These are phyloP conservation scores for Sinapis alba DNA, from an alignment of 441 rosid genomes.

Conservation along the genomic window DNA sequence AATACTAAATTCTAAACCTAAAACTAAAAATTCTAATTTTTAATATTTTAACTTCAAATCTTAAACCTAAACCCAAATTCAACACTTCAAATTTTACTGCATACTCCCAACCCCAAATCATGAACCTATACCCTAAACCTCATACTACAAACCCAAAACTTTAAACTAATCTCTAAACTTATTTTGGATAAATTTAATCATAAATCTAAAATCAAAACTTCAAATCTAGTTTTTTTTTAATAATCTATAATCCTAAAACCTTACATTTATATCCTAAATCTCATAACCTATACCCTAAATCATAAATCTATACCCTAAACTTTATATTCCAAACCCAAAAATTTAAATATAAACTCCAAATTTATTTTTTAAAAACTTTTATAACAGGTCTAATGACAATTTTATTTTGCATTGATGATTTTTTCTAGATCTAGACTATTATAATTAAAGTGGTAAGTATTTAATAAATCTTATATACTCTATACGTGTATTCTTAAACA, in stretches of 20 bases:
- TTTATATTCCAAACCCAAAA: neutral
- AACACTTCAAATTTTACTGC: neutral
- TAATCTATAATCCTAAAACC: neutral
- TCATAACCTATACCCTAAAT: neutral
- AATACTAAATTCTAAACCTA: neutral
- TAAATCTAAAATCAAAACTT: neutral
- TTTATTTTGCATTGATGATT: too few relatives aligned
- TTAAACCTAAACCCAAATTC: neutral
- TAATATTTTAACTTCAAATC: neutral
- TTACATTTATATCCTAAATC: neutral
- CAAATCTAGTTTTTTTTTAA: neutral
- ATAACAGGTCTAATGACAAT: too few relatives aligned
- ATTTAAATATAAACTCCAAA: too few relatives aligned
- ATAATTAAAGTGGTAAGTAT: neutral
- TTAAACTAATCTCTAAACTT: neutral
- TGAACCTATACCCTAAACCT: neutral
- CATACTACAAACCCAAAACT: neutral
- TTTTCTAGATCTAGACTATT: neutral
- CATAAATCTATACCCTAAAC: neutral
- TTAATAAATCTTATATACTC: neutral
- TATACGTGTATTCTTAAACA: neutral
- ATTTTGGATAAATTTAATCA: neutral
- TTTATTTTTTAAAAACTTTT: too few relatives aligned
- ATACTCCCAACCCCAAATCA: neutral
- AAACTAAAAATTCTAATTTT: neutral